A percentile compares a stretch with the other conserved stretches of the same genome.
Evolutionary conservation across 192 early-diverging fungal species (phyloP).

Genomic region (Pilobolus umbonatus): DNA sequence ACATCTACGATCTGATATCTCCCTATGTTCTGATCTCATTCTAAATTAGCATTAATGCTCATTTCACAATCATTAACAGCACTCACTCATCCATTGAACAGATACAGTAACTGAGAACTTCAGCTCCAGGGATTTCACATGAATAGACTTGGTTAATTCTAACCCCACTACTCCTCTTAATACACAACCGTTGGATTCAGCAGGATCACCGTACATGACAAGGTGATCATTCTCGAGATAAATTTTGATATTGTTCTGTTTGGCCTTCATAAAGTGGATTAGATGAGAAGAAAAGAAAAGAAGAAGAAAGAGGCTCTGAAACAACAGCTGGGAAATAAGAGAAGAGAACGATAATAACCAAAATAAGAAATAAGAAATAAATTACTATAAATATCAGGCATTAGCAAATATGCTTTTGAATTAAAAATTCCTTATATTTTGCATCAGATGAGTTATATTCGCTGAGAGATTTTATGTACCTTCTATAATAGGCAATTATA

Average conservation of each 20-base stretch:
- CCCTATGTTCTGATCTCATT: not conserved
- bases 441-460: too few species aligned
- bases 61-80: constrained; percentile 7
- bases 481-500: too few species aligned
- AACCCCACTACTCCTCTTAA: constrained; percentile 48
- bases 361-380: too few species aligned
- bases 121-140: constrained; percentile 45
- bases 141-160: constrained; percentile 39
- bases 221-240: constrained; percentile 32
- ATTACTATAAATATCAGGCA: too few species aligned
- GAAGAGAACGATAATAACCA: too few species aligned
- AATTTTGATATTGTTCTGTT: constrained; percentile 29
- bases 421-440: too few species aligned
- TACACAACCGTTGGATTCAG: constrained; percentile 41
- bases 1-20: constrained; percentile 1
- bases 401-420: too few species aligned
- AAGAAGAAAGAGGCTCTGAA: too few species aligned
- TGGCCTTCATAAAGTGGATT: too few species aligned
- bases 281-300: too few species aligned
- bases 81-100: constrained; percentile 38
- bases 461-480: too few species aligned
- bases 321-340: too few species aligned
- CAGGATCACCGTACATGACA: constrained; percentile 32
- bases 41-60: not conserved
- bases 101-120: constrained; percentile 44